Base-by-base conservation (phyloP, 352 stramenopile species). In the Phytophthora tubulina region DNA sequence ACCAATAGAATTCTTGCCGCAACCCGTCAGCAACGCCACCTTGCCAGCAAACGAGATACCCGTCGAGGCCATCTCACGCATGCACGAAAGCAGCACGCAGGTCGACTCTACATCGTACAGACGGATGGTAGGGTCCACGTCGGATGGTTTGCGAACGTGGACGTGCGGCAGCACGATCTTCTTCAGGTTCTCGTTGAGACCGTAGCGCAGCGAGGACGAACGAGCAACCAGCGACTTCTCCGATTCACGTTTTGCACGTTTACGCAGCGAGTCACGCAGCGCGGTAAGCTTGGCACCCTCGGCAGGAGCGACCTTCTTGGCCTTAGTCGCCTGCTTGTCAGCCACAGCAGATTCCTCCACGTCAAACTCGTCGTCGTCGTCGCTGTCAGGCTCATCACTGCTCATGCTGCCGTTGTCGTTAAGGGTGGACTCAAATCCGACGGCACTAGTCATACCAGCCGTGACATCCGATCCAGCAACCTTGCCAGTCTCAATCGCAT, bases 11-110 rank as follows among this genome's bases (percentile, higher is more conserved):
- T 95, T 92, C 52, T 81, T 79, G 10, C 91, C 91, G 59, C 89
- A 96, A 53, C 91, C 89, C 11, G 91, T 97, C 49, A 96, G 72
- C n/a, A 97, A 63, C 9, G 89, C 91, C 5, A 95, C 86, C 77
- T 96, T 96, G 44, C 87, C 88, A 9, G 63, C 81, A 64, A 97
- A 97, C n/a, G 85, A 95, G 27, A 95, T 85, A 59, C 91, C 91
- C 14, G 81, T 83, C 6, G 86, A 87, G 1, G 91, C 91, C 81
- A 96, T 95, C 58, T 96, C 89, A 30, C 85, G 85, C 88, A 97
- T 94, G 69, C 85, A 92, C 32, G 84, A 81, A 32, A 96, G 76
- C 49, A 96, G 67, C 73, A 86, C 72, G 46, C 88, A 91, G 17
- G 91, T 96, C 38, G 88, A 82, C 61, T 93, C 84, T 13, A 93